Percentiles rank a stretch among this genome's conserved stretches.
These are phyloP conservation scores for Pseudogymnoascus sp. DNA, from an alignment of 2,329 filamentous ascomycete species.

Conservation along the genomic window DNA sequence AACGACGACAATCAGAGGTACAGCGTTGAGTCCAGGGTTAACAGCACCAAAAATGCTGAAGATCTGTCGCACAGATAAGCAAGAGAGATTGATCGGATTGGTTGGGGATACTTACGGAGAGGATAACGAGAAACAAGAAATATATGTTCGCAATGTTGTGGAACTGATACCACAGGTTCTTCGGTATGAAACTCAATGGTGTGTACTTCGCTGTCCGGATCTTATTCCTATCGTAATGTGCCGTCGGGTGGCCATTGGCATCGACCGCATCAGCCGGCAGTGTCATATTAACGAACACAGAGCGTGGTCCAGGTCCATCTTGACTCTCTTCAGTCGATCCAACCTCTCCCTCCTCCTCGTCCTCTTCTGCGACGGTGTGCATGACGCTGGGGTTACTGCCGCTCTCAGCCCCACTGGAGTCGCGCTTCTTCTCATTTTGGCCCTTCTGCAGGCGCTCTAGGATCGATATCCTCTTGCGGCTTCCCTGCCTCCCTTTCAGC, in stretches of 20 bases:
- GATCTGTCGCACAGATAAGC: conserved; percentile 48
- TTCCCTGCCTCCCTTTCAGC: conserved; percentile 64
- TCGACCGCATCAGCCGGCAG: conserved; percentile 69
- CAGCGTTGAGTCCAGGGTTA: conserved; percentile 82
- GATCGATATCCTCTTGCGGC: conserved; percentile 73
- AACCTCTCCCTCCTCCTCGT: conserved; percentile 17
- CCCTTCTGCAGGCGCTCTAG: conserved; percentile 64
- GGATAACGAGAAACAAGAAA: conserved; percentile 92
- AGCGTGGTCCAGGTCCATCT: conserved; percentile 37
- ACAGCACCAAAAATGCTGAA: conserved; percentile 92
- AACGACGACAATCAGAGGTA: conserved; percentile 89
- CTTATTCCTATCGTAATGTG: conserved; percentile 80
- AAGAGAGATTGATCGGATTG: conserved; percentile 16
- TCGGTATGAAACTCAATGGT: conserved; percentile 85
- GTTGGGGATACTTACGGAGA: conserved; percentile 60
- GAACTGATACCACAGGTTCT: conserved; percentile 96
- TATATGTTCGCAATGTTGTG: conserved; percentile 98
- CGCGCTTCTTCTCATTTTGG: conserved; percentile 63
- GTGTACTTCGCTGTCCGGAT: conserved; percentile 98
- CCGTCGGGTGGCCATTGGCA: conserved; percentile 66
- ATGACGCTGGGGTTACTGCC: conserved; percentile 18
- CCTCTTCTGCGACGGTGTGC: background rate
- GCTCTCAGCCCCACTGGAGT: conserved; percentile 32
- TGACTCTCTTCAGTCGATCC: conserved; percentile 32
- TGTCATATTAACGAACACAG: conserved; percentile 78